Evolutionary conservation across 306 rosid species (phyloP).

Genomic region (Glycine soja): DNA sequence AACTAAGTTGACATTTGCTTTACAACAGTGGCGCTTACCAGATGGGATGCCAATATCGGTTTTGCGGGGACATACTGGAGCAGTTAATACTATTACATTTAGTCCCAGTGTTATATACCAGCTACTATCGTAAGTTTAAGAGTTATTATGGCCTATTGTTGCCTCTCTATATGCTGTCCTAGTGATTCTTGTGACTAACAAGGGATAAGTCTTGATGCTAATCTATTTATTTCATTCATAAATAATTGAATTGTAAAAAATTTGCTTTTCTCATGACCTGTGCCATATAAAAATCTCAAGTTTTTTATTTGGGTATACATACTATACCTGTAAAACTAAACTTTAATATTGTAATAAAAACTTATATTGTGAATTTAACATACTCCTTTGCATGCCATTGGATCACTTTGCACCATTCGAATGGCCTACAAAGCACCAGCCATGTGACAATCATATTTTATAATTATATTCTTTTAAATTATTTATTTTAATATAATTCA

Average conservation of each 20-base stretch:
- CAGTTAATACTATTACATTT: slow-evolving; percentile 87
- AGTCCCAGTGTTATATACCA: slow-evolving; percentile 80
- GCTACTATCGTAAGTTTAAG: slow-evolving; percentile 77
- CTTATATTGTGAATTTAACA: slow-evolving; percentile 3
- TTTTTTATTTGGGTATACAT: neutral
- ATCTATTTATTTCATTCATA: slow-evolving; percentile 26
- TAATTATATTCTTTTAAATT: slow-evolving; percentile 1
- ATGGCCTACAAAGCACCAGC: neutral
- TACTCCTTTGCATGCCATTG: neutral
- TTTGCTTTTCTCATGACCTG: neutral
- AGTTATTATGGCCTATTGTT: slow-evolving; percentile 39
- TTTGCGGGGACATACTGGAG: slow-evolving; percentile 85
- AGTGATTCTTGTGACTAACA: slow-evolving; percentile 22
- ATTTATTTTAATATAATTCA: neutral
- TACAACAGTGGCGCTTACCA: slow-evolving; percentile 86
- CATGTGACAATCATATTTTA: neutral
- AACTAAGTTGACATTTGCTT: slow-evolving; percentile 46
- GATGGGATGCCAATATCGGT: slow-evolving; percentile 90
- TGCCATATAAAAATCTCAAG: neutral
- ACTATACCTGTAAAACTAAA: neutral
- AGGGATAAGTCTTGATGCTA: slow-evolving; percentile 5
- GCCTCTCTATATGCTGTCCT: slow-evolving; percentile 21
- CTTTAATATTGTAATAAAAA: neutral
- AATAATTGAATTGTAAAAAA: slow-evolving; percentile 20
- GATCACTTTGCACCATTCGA: slow-evolving; percentile 3